A percentile compares a stretch with the other conserved stretches of the same genome.
Evolutionary conservation across 768 basidiomycete genomes (phyloP).

Genomic region (Macrolepiota fuliginosa): DNA sequence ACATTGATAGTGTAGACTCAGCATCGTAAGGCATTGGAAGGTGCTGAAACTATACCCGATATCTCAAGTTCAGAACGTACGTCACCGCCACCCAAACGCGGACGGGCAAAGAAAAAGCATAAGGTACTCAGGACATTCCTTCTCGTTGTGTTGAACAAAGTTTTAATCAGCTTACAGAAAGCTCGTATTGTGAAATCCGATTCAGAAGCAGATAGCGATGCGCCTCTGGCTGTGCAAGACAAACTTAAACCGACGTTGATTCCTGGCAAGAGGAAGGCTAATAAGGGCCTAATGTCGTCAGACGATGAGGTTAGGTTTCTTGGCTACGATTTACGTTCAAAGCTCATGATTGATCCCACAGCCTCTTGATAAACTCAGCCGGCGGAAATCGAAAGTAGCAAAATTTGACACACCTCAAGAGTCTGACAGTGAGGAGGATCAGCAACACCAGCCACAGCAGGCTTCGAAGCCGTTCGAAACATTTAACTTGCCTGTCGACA

Average conservation of each 20-base stretch:
- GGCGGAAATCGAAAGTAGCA: neutral
- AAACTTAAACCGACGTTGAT: neutral
- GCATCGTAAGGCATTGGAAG: constrained; percentile 3
- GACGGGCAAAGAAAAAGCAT: neutral
- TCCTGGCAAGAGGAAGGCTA: neutral
- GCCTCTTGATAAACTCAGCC: neutral
- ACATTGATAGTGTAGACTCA: neutral
- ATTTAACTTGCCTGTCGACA: neutral
- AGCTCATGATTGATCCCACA: neutral
- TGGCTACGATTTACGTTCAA: neutral
- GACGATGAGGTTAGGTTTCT: constrained; percentile 8
- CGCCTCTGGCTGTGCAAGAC: constrained; percentile 1
- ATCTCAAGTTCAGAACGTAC: neutral
- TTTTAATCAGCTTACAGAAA: neutral
- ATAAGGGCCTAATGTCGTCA: neutral
- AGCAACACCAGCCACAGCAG: neutral
- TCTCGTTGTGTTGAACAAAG: neutral
- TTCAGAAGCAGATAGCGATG: constrained; percentile 7
- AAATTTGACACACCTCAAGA: neutral
- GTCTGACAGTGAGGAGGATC: neutral
- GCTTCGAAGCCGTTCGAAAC: neutral
- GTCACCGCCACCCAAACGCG: neutral
- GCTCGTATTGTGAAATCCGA: neutral
- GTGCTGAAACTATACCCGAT: neutral
- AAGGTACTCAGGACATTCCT: neutral